Conservation (phyloP, 176 grass and related monocot genomes). For the Raddia distichophylla region DNA sequence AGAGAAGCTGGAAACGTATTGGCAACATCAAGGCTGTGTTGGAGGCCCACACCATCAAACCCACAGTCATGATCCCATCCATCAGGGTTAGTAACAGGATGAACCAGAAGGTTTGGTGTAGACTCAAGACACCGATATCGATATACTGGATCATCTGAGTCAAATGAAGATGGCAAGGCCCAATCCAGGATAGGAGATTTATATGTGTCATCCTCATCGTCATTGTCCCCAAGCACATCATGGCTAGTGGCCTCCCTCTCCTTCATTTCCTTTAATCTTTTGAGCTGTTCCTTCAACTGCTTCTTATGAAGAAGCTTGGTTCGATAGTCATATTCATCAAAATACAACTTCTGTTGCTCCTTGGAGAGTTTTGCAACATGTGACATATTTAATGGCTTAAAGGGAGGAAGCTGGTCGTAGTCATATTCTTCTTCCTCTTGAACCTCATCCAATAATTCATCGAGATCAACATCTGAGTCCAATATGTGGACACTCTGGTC, state of each 20-base stretch:
- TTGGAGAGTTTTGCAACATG: constrained; percentile 84
- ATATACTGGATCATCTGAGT: constrained; percentile 73
- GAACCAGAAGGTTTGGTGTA: constrained; percentile 61
- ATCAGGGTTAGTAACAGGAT: constrained; percentile 64
- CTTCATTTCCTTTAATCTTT: constrained; percentile 66
- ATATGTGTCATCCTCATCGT: constrained; percentile 48
- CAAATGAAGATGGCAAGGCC: constrained; percentile 89
- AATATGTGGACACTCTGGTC: constrained; percentile 50
- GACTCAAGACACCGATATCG: constrained; percentile 69
- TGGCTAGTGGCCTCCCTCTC: constrained; percentile 33
- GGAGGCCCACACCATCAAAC: constrained; percentile 74
- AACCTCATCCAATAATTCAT: constrained; percentile 56
- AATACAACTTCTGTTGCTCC: constrained; percentile 78
- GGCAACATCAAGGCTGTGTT: constrained; percentile 55
- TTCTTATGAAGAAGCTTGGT: constrained; percentile 85
- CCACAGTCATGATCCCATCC: constrained; percentile 98
- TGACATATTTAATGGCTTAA: constrained; percentile 82
- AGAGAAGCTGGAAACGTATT: constrained; percentile 59
- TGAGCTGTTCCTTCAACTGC: constrained; percentile 69
- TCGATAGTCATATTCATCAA: constrained; percentile 87
- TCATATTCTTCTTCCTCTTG: constrained; percentile 65
- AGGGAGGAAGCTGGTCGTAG: constrained; percentile 79
- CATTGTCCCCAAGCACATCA: constrained; percentile 42
- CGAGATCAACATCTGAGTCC: constrained; percentile 56
- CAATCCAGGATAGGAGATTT: constrained; percentile 69